Conservation (phyloP, 176 grass and related monocot species). For the Microstegium vimineum region DNA sequence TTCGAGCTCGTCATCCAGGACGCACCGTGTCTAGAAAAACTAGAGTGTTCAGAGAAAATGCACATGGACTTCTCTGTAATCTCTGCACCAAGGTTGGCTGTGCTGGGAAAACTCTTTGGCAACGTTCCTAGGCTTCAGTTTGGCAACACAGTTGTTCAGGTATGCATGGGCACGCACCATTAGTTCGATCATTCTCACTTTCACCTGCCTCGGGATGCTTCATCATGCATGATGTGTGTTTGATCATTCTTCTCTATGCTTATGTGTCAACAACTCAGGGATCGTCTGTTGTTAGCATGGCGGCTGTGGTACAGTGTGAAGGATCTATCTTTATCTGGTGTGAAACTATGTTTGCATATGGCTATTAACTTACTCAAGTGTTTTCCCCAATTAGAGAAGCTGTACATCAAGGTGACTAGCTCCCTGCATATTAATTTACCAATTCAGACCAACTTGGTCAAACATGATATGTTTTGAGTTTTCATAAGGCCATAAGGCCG, state of each 20-base stretch:
- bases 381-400: not conserved
- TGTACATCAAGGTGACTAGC: not conserved
- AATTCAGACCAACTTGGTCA: too few relatives aligned
- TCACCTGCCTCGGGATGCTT: not conserved
- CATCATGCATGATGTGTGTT: not conserved
- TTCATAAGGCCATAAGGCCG: too few relatives aligned
- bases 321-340: not conserved
- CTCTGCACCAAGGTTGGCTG: not conserved
- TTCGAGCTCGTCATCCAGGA: too few relatives aligned
- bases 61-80: not conserved
- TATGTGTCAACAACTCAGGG: not conserved
- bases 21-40: not conserved
- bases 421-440: too few relatives aligned
- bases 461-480: too few relatives aligned
- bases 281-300: not conserved
- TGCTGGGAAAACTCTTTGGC: not conserved
- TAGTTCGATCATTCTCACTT: not conserved
- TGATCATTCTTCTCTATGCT: not conserved
- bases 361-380: not conserved
- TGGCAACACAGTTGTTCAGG: not conserved
- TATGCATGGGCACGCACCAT: not conserved
- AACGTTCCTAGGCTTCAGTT: accelerated
- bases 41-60: not conserved
- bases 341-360: not conserved
- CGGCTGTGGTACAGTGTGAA: not conserved